Percentiles rank a stretch among this genome's conserved stretches.
These are phyloP conservation scores for Gymnopilus junonius DNA, from an alignment of 768 basidiomycete species.

Conservation along the genomic window DNA sequence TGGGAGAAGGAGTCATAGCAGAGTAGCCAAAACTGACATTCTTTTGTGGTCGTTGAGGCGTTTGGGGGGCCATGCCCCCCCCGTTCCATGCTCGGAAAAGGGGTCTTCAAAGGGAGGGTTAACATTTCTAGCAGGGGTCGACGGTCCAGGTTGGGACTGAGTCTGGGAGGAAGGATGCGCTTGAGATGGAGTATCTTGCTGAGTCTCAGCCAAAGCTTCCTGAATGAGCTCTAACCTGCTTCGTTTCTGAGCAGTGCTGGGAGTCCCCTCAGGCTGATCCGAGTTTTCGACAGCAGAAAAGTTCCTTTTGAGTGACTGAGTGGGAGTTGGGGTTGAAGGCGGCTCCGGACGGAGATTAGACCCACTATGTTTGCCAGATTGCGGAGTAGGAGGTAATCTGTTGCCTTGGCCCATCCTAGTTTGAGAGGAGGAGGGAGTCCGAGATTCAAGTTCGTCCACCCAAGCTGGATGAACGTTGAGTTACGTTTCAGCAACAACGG, in stretches of 20 bases:
- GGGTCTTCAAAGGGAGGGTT: background rate
- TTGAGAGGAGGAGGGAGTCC: background rate
- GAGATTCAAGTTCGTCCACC: conserved; percentile 6
- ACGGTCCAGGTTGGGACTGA: background rate
- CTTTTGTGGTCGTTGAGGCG: background rate
- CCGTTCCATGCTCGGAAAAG: background rate
- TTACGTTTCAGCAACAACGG: too few species aligned
- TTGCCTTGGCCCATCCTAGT: too few species aligned
- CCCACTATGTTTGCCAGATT: background rate
- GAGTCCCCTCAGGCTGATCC: background rate
- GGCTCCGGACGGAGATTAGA: background rate
- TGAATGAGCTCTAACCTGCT: conserved; percentile 1
- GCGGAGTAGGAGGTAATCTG: conserved; percentile 7
- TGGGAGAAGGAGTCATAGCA: background rate
- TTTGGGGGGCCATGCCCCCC: background rate
- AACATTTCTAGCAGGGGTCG: background rate
- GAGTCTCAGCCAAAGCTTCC: conserved; percentile 1
- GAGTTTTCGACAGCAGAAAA: conserved; percentile 2
- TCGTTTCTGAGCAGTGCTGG: conserved; percentile 7
- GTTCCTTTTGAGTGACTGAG: conserved; percentile 1
- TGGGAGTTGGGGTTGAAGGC: background rate
- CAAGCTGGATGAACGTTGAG: conserved; percentile 8
- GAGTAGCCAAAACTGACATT: background rate
- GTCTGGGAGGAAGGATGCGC: background rate
- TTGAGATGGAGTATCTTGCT: background rate